These are phyloP conservation scores for Camptophora hylomeconis DNA, from an alignment of 2,329 filamentous ascomycete genomes.

Conservation along the genomic window DNA sequence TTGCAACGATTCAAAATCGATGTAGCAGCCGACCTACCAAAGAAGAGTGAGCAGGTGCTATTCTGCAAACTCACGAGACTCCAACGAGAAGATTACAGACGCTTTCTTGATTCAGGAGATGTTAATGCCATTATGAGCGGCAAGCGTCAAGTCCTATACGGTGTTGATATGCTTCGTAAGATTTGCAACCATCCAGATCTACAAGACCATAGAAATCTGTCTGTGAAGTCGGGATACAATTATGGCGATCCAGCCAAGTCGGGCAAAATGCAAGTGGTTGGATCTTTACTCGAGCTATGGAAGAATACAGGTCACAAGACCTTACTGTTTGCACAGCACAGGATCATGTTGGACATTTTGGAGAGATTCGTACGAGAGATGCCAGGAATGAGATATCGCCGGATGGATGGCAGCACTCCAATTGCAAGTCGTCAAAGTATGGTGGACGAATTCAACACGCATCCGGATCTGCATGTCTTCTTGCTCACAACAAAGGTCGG, in stretches of 20 bases:
- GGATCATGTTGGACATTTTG: conserved; percentile 90
- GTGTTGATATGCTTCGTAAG: conserved; percentile 84
- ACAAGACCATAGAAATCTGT: conserved; percentile 50
- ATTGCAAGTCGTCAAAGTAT: conserved; percentile 80
- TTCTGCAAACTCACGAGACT: conserved; percentile 82
- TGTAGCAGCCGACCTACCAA: conserved; percentile 82
- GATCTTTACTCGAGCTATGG: conserved; percentile 77
- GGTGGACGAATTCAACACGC: conserved; percentile 84
- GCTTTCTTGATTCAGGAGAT: conserved; percentile 69
- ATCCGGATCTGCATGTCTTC: conserved; percentile 70
- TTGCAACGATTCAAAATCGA: conserved; percentile 87
- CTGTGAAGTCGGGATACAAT: conserved; percentile 51
- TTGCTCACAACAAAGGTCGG: conserved; percentile 91
- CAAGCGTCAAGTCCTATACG: conserved; percentile 68
- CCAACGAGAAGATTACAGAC: conserved; percentile 68
- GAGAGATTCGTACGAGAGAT: conserved; percentile 63
- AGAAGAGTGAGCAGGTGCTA: conserved; percentile 90
- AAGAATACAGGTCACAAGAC: conserved; percentile 88
- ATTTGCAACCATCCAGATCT: conserved; percentile 97
- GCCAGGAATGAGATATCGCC: conserved; percentile 59
- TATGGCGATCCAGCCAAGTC: conserved; percentile 72
- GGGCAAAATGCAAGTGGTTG: conserved; percentile 91
- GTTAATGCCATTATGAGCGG: conserved; percentile 69
- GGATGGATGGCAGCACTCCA: conserved; percentile 88
- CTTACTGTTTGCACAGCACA: conserved; percentile 80